Evolutionary conservation across 495 filamentous ascomycete species (phyloP).

Genomic region (Parachaetomium inaequale): DNA sequence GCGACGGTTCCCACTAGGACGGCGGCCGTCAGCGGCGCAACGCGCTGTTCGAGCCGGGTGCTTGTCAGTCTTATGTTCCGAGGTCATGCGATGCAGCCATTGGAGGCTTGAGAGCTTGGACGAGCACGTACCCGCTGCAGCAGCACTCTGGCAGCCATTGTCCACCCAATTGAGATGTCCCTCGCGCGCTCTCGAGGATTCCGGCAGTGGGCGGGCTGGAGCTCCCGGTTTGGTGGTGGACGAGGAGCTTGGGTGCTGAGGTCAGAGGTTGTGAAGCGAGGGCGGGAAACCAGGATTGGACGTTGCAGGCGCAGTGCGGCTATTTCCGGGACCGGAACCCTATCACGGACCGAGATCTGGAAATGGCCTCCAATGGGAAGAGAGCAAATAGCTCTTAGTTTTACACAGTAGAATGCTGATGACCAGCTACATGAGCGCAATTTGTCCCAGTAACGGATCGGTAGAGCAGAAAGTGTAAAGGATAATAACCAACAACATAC

Average conservation of each 20-base stretch:
- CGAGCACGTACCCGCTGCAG: constrained; percentile 42
- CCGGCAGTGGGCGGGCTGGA: constrained; percentile 1
- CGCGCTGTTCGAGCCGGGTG: constrained; percentile 30
- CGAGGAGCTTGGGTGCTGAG: constrained; percentile 10
- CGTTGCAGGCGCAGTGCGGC: constrained; percentile 18
- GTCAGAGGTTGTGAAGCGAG: constrained; percentile 16
- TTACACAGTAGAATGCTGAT: too few species aligned
- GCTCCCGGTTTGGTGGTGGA: constrained; percentile 11
- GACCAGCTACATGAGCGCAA: too few species aligned
- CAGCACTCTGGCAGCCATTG: constrained; percentile 53
- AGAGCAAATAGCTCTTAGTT: too few species aligned
- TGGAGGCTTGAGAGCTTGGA: not conserved
- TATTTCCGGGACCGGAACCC: constrained; percentile 20
- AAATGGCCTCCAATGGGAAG: not conserved
- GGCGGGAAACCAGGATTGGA: constrained; percentile 8
- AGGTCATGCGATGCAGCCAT: not conserved
- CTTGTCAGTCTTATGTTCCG: constrained; percentile 11
- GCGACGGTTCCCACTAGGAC: constrained; percentile 43
- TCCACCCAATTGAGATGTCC: constrained; percentile 40
- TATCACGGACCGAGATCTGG: not conserved
- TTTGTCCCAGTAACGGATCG: too few species aligned
- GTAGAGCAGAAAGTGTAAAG: too few species aligned
- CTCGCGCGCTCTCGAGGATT: constrained; percentile 11
- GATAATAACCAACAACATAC: too few species aligned
- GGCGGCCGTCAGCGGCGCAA: constrained; percentile 47